Base-by-base conservation (phyloP, 2,329 filamentous ascomycete genomes). In the Mollisia scopiformis region DNA sequence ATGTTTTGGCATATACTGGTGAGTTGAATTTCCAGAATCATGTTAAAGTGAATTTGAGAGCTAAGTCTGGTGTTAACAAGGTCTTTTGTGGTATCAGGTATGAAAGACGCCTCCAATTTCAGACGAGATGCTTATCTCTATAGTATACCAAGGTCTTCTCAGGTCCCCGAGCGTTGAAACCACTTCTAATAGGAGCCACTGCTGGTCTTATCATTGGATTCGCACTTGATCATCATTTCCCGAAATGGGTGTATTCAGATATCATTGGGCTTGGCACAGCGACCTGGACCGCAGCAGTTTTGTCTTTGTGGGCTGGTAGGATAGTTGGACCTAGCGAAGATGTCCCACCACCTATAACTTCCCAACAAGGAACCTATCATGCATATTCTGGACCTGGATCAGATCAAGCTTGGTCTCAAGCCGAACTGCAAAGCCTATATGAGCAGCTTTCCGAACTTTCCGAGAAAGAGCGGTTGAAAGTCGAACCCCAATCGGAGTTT, bases 271-370 rank as follows among this genome's bases (percentile, higher is more conserved):
- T 84, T 4, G 80, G 74, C 6, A 68, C 75, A 3, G 74, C 78
- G 6, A 83, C 81, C 14, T 84, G 82, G 82, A 81, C 76, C n/a
- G 78, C 79, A 25, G 82, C 80, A 11, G 69, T 84, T 19, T 72
- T 83, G 3, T 79, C 80, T 3, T 72, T 83, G 30, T 72, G 74
- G 58, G 79, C 76, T 11, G 80, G 80, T 1, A 81, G 81, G 39
- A 75, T 84, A 63, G 76, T 80, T 10, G 76, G 80, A 69, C 79
- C 80, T 1, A 75, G 76, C 47, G 71, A 77, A 65, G 71, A 60
- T 4, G 47, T 21, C n/a, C 30, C 50, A 11, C 35, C 37, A 7
- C 13, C 33, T 10, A 6, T 47, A 19, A 37, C 1, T 3, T 13
- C 49, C 25, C 14, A 39, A 14, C 23, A 52, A 30, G 57, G 41